These are phyloP conservation scores for Mortierella sp. DNA, from an alignment of 371 early-diverging fungal genomes.

Conservation along the genomic window DNA sequence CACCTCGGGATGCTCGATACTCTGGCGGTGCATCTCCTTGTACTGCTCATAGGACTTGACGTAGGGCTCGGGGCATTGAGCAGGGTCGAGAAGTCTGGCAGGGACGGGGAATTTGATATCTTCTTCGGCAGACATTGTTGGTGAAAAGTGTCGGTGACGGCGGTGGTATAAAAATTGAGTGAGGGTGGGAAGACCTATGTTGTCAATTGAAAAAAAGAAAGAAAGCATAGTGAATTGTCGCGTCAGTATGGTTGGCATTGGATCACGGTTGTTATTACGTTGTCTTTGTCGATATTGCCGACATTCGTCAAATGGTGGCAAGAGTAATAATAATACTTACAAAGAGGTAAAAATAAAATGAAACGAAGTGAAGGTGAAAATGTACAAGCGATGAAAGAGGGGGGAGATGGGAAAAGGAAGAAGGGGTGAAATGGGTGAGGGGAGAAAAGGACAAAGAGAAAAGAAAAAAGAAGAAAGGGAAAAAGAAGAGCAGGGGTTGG, in stretches of 20 bases:
- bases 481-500: background rate
- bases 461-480: background rate
- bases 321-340: constrained; percentile 1
- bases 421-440: background rate
- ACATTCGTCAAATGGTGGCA: background rate
- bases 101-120: constrained; percentile 67
- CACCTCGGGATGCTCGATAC: constrained; percentile 82
- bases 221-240: background rate
- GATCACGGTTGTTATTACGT: background rate
- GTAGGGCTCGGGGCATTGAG: constrained; percentile 76
- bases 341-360: background rate
- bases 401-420: background rate
- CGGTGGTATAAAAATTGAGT: background rate
- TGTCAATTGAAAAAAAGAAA: background rate
- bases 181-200: no score
- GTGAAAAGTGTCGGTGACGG: background rate
- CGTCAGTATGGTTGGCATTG: background rate
- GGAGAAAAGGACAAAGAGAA: background rate
- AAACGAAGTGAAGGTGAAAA: background rate
- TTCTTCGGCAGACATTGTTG: constrained; percentile 29
- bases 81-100: constrained; percentile 62
- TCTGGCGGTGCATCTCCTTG: constrained; percentile 82
- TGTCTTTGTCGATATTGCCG: no score
- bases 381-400: background rate
- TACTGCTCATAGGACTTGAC: constrained; percentile 85